These are phyloP conservation scores for Ceratocystis variospora DNA, from an alignment of 2,329 filamentous ascomycete species.

Conservation along the genomic window DNA sequence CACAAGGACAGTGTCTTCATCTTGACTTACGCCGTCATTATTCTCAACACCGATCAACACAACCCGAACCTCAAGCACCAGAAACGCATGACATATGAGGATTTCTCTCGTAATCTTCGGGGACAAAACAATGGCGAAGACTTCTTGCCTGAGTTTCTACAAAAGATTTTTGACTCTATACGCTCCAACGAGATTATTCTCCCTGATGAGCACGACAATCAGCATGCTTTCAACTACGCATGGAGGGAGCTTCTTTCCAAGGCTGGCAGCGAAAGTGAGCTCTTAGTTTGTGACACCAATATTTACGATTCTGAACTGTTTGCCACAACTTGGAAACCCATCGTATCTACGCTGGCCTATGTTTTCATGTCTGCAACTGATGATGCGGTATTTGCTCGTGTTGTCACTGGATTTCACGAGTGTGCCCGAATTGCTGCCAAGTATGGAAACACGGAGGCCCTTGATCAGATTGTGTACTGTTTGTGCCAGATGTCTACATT, in stretches of 20 bases:
- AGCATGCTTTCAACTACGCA: conserved; percentile 90
- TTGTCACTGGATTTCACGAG: conserved; percentile 91
- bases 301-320: conserved; percentile 98
- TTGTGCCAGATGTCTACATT: conserved; percentile 83
- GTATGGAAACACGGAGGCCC: conserved; percentile 67
- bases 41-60: conserved; percentile 94
- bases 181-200: conserved; percentile 88
- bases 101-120: conserved; percentile 79
- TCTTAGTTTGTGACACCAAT: conserved; percentile 76
- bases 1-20: conserved; percentile 83
- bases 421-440: conserved; percentile 83
- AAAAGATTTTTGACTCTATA: conserved; percentile 82
- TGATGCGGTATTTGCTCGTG: conserved; percentile 82
- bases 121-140: conserved; percentile 78
- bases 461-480: conserved; percentile 86
- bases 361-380: conserved; percentile 99
- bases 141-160: conserved; percentile 70
- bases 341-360: conserved; percentile 87
- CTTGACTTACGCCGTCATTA: conserved; percentile 88
- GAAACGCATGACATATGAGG: conserved; percentile 70
- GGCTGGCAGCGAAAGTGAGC: conserved; percentile 57
- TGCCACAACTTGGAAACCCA: conserved; percentile 84
- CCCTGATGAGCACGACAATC: conserved; percentile 92
- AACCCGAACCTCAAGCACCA: conserved; percentile 72
- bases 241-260: conserved; percentile 92